Percentiles rank a stretch among this genome's conserved stretches.
These are phyloP conservation scores for Hamamelis virginiana DNA, from an alignment of 164 flowering plant genomes.

Conservation along the genomic window DNA sequence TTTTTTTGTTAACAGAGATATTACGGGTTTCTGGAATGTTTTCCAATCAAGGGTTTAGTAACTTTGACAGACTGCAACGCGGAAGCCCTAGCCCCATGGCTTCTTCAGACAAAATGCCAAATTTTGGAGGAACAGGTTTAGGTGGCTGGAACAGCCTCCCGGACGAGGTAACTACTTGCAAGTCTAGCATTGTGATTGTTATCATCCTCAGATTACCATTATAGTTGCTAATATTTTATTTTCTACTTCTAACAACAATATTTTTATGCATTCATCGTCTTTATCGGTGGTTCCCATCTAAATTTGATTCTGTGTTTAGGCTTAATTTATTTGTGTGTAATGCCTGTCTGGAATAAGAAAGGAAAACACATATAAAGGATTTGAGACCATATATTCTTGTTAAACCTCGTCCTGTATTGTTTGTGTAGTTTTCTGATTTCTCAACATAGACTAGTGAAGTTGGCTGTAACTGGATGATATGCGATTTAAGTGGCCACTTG, in stretches of 20 bases:
- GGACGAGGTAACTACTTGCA: not conserved
- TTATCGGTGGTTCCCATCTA: too few relatives aligned
- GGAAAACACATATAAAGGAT: too few relatives aligned
- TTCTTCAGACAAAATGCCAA: not conserved
- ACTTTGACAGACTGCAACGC: conserved; percentile 5
- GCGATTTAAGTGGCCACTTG: too few relatives aligned
- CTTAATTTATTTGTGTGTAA: too few relatives aligned
- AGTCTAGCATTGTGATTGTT: not conserved
- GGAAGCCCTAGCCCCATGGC: conserved; percentile 6
- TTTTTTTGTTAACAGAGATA: conserved; percentile 1
- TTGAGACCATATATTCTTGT: too few relatives aligned
- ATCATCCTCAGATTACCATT: not conserved
- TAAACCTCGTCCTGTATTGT: too few relatives aligned
- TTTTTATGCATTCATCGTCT: not conserved
- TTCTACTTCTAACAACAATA: not conserved
- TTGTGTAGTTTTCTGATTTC: too few relatives aligned
- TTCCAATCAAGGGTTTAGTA: not conserved
- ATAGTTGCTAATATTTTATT: not conserved
- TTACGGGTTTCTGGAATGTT: conserved; percentile 3
- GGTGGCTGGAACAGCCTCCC: conserved; percentile 6
- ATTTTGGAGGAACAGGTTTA: not conserved
- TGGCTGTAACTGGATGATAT: too few relatives aligned
- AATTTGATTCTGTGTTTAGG: too few relatives aligned
- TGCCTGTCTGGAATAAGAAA: too few relatives aligned
- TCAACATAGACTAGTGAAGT: too few relatives aligned